Conservation (phyloP, 2,329 filamentous ascomycete genomes). For the Gyromitra esculenta region DNA sequence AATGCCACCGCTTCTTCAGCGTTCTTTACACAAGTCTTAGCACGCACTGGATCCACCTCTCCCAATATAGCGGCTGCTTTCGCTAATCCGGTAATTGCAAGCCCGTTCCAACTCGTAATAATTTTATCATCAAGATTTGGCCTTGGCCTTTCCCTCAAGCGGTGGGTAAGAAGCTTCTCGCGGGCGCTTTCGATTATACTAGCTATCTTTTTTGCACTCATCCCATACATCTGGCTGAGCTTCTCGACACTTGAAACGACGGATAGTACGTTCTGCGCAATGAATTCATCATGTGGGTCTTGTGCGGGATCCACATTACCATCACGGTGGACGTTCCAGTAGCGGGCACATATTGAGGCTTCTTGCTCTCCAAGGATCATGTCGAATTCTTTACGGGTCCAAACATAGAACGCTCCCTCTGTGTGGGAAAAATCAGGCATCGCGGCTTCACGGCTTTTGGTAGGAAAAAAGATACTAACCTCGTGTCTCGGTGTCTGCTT, state of each 20-base stretch:
- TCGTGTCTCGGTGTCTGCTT: constrained; percentile 80
- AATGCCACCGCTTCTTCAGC: constrained; percentile 77
- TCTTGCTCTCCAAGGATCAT: constrained; percentile 75
- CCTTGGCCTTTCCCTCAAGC: constrained; percentile 76
- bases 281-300: constrained; percentile 92
- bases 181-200: constrained; percentile 74
- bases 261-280: constrained; percentile 88
- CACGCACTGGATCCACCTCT: constrained; percentile 68
- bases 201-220: constrained; percentile 74
- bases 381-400: constrained; percentile 88
- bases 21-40: constrained; percentile 70
- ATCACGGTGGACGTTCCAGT: constrained; percentile 84
- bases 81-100: constrained; percentile 84
- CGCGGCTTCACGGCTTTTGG: background rate
- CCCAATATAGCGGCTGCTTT: constrained; percentile 76
- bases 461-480: constrained; percentile 47
- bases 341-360: constrained; percentile 77
- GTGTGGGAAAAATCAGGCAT: constrained; percentile 25
- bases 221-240: constrained; percentile 77
- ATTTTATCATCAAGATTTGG: constrained; percentile 89
- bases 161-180: constrained; percentile 74
- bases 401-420: constrained; percentile 94
- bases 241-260: constrained; percentile 74
- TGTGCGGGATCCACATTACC: constrained; percentile 85
- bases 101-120: constrained; percentile 85